These are phyloP conservation scores for Russula foetens DNA, from an alignment of 768 basidiomycete genomes.

Conservation along the genomic window DNA sequence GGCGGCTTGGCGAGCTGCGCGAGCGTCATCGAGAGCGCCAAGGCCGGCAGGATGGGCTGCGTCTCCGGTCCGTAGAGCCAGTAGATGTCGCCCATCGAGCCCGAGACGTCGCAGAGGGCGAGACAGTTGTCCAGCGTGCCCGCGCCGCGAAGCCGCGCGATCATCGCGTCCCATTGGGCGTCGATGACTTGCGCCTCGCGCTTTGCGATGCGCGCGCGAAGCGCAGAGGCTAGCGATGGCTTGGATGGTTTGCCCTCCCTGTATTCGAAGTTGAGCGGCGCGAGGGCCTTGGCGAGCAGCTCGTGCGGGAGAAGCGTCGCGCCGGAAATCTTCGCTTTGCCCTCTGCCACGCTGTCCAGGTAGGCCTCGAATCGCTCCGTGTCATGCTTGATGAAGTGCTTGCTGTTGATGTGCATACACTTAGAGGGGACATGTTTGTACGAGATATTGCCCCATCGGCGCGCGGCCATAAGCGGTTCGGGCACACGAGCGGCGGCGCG, in stretches of 20 bases:
- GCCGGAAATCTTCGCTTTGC: slow-evolving; percentile 50
- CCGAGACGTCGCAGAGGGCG: slow-evolving; percentile 68
- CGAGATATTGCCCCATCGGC: slow-evolving; percentile 47
- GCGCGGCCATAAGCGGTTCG: slow-evolving; percentile 55
- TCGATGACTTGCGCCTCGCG: slow-evolving; percentile 41
- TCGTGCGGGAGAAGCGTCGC: slow-evolving; percentile 62
- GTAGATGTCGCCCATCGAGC: slow-evolving; percentile 49
- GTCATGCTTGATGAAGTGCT: slow-evolving; percentile 51
- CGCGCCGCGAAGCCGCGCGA: slow-evolving; percentile 42
- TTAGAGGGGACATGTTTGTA: slow-evolving; percentile 54
- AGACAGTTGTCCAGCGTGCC: slow-evolving; percentile 54
- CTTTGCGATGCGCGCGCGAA: slow-evolving; percentile 28
- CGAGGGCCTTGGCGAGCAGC: slow-evolving; percentile 37
- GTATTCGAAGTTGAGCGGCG: neutral
- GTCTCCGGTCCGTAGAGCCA: neutral
- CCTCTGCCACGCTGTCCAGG: slow-evolving; percentile 46
- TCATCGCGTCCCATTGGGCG: slow-evolving; percentile 58
- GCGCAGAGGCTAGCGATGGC: slow-evolving; percentile 22
- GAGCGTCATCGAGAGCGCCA: slow-evolving; percentile 60
- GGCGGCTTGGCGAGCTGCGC: slow-evolving; percentile 55
- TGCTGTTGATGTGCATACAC: slow-evolving; percentile 53
- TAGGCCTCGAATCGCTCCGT: slow-evolving; percentile 49
- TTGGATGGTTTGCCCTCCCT: neutral
- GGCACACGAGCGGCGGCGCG: slow-evolving; percentile 39
- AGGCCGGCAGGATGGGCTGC: slow-evolving; percentile 49